Conservation (phyloP, 2,329 filamentous ascomycete genomes). For the Penicillium sp. region DNA sequence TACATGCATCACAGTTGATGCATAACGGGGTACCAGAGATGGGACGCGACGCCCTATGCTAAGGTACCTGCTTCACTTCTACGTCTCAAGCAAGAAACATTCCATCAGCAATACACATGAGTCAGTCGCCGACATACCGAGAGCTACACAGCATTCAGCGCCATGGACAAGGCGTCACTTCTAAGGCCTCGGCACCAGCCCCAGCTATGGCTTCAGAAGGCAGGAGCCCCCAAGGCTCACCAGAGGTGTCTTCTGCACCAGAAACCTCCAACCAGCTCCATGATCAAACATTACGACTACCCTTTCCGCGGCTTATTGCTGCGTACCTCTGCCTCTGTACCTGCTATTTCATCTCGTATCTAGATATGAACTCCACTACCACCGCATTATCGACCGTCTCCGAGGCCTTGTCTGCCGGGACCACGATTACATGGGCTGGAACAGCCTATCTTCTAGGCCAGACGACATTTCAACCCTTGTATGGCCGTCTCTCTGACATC, state of each 20-base stretch:
- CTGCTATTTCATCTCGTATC: conserved; percentile 8
- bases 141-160: too few relatives aligned
- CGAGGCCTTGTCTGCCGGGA: conserved; percentile 1
- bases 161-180: too few relatives aligned
- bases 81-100: too few relatives aligned
- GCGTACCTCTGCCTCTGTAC: conserved; percentile 5
- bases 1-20: too few relatives aligned
- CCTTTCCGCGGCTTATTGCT: conserved; percentile 3
- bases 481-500: conserved; percentile 9
- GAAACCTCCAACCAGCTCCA: conserved; percentile 1
- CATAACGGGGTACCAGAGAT: too few relatives aligned
- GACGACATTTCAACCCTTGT: conserved; percentile 7
- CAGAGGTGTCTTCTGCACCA: conserved; percentile 2
- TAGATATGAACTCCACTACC: conserved; percentile 8
- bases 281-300: conserved; percentile 4
- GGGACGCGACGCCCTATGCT: too few relatives aligned
- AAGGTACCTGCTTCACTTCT: too few relatives aligned
- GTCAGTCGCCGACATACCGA: too few relatives aligned
- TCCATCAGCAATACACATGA: too few relatives aligned
- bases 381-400: conserved; percentile 8
- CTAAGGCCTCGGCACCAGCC: too few relatives aligned
- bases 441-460: conserved; percentile 7
- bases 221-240: too few relatives aligned
- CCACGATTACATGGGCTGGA: conserved; percentile 10
- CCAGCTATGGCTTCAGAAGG: too few relatives aligned